A percentile compares a stretch with the other conserved stretches of the same genome.
Conservation (phyloP, 257 asterid genomes). For the Echium plantagineum region DNA sequence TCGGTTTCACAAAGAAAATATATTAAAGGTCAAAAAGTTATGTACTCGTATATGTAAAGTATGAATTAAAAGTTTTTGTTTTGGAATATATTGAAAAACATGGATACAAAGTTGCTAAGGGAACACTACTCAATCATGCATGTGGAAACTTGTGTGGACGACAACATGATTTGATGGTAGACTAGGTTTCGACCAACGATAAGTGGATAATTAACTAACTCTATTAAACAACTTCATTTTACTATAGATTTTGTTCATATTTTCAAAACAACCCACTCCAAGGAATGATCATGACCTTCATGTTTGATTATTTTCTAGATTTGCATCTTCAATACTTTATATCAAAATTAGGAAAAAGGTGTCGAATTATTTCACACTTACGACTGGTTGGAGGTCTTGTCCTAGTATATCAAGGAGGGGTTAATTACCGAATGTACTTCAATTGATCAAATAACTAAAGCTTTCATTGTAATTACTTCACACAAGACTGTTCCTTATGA, state of each 20-base stretch:
- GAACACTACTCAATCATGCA: conserved; percentile 26
- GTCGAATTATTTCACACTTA: too few relatives aligned
- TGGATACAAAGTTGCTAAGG: conserved; percentile 16
- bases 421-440: too few relatives aligned
- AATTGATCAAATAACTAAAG: too few relatives aligned
- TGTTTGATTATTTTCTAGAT: too few relatives aligned
- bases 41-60: background rate
- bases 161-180: conserved; percentile 28
- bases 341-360: too few relatives aligned
- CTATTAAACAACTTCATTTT: background rate
- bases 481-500: too few relatives aligned
- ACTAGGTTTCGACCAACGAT: conserved; percentile 7
- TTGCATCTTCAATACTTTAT: too few relatives aligned
- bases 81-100: conserved; percentile 7
- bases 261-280: conserved; percentile 2
- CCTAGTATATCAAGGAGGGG: too few relatives aligned
- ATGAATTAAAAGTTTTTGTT: background rate
- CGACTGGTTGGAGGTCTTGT: too few relatives aligned
- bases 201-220: conserved; percentile 6
- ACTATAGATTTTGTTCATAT: background rate
- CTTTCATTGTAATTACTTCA: too few relatives aligned
- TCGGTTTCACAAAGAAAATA: too few relatives aligned
- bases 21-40: conserved; percentile 8
- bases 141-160: conserved; percentile 26
- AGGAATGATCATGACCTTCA: too few relatives aligned